Base-by-base conservation (phyloP, 1,284 basidiomycete genomes). In the Meripilus lineatus region DNA sequence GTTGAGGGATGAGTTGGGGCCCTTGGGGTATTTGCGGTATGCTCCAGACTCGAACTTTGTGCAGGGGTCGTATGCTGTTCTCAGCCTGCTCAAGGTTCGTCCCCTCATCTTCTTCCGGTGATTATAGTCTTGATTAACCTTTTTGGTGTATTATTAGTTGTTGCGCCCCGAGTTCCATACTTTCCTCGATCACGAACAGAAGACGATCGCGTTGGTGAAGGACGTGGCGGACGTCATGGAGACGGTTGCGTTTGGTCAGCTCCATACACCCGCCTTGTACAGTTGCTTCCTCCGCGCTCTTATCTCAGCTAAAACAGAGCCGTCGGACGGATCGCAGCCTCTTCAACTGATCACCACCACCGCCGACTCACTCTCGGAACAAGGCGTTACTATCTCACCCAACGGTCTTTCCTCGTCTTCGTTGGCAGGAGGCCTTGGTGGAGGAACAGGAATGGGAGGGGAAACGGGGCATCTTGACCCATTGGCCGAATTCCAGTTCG, bases 11-110 rank as follows among this genome's bases (percentile, higher is more conserved):
- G 73, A 85, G 50, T 74, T 93, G 25, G 81, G 79, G 1, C 85
- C 89, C 2, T 72, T 70, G 32, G 89, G 86, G 2, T 89, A 77
- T 57, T 69, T 97, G 61, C 81, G 79, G 48, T 94, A 92, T 62
- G 81, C 90, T 0, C 89, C 92, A 1, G 94, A 98, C 62, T 89
- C 90, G 6, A 89, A 92, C 58, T 95, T 91, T 58, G 90, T 97
- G 20, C 88, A 91, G 70, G 81, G 82, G 42, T 89, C 89, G 10
- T 97, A 96, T 65, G 84, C 89, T 14, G 81, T 93, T 11, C 68
- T 94, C 46, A 93, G 86, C 54, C 68, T 94, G 47, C 69, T 95
- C 47, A 94, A 94, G 80, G 88, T 92, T 44, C 52, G 67, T 66
- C 17, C n/a, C 26, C 15, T 20, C 17, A n/a, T 18, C 30, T 21